These are phyloP conservation scores for Fusarium gaditjirri DNA, from an alignment of 2,329 filamentous ascomycete genomes.

Conservation along the genomic window DNA sequence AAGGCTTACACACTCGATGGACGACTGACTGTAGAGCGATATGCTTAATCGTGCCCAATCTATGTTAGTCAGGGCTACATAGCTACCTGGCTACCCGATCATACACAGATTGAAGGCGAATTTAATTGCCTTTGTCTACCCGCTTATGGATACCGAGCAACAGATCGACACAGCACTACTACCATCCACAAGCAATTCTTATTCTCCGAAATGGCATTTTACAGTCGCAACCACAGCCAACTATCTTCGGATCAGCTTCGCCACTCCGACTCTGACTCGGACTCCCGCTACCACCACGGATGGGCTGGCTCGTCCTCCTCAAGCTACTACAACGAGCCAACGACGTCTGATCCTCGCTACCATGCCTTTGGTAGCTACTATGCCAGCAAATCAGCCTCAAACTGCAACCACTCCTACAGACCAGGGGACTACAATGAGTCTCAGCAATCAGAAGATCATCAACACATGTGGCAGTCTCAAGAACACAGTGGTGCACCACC, in stretches of 20 bases:
- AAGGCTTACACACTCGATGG: conserved; percentile 11
- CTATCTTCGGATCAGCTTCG: conserved; percentile 31
- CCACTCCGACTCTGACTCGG: conserved; percentile 34
- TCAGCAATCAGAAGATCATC: conserved; percentile 33
- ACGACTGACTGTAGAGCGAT: neutral
- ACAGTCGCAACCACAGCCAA: conserved; percentile 28
- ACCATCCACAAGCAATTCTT: conserved; percentile 24
- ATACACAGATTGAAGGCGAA: conserved; percentile 6
- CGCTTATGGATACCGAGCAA: conserved; percentile 37
- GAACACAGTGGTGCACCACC: conserved; percentile 28
- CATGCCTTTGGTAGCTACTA: conserved; percentile 30
- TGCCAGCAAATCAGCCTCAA: conserved; percentile 32
- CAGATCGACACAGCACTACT: conserved; percentile 38
- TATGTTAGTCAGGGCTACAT: neutral
- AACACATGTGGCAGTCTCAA: conserved; percentile 32
- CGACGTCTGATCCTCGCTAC: conserved; percentile 33
- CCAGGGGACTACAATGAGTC: conserved; percentile 21
- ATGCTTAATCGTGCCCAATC: conserved; percentile 20
- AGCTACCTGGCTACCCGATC: conserved; percentile 6
- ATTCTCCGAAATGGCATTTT: conserved; percentile 32
- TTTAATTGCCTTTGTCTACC: conserved; percentile 38
- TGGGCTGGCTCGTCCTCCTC: conserved; percentile 22
- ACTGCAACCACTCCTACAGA: conserved; percentile 22
- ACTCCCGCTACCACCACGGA: conserved; percentile 27
- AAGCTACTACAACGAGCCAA: conserved; percentile 26